Percentiles rank a stretch among this genome's conserved stretches.
Conservation (phyloP, 1,139 yeast genomes). For the Blastobotrys ciferrii region DNA sequence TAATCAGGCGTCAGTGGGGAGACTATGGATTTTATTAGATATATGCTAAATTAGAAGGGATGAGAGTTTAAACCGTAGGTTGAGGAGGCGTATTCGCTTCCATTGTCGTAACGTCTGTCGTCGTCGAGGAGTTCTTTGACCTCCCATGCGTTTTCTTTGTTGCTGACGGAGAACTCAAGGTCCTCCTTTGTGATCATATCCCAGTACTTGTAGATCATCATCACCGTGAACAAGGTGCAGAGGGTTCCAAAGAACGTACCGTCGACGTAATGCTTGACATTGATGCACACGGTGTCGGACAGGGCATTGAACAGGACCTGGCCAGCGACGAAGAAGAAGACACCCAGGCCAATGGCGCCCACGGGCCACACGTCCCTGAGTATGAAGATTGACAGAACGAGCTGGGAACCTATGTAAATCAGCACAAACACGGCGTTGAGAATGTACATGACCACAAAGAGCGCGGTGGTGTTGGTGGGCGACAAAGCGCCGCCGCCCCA, state of each 20-base stretch:
- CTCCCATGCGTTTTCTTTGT: slow-evolving; percentile 47
- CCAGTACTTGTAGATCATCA: slow-evolving; percentile 97
- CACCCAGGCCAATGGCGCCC: slow-evolving; percentile 71
- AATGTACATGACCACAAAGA: slow-evolving; percentile 69
- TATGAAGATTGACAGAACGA: slow-evolving; percentile 65
- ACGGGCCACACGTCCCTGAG: slow-evolving; percentile 82
- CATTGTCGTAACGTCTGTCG: slow-evolving; percentile 43
- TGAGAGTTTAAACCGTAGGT: slow-evolving; percentile 30
- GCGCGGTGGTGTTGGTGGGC: slow-evolving; percentile 53
- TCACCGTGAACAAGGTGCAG: slow-evolving; percentile 74
- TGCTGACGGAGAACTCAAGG: slow-evolving; percentile 81
- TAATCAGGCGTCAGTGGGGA: too few relatives aligned
- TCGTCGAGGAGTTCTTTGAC: slow-evolving; percentile 47
- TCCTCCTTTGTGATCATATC: slow-evolving; percentile 96
- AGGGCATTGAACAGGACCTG: slow-evolving; percentile 72
- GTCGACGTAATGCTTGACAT: slow-evolving; percentile 81
- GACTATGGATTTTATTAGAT: too few relatives aligned
- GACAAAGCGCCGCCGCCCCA: slow-evolving; percentile 49
- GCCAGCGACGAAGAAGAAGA: slow-evolving; percentile 75
- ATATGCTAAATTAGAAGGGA: slow-evolving; percentile 18
- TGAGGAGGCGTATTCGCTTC: slow-evolving; percentile 36
- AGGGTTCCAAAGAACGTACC: slow-evolving; percentile 83
- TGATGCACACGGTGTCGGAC: slow-evolving; percentile 61
- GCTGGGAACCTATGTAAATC: slow-evolving; percentile 64
- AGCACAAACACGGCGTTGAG: slow-evolving; percentile 66